Conservation (phyloP, 176 grass and related monocot species). For the Raddia distichophylla region DNA sequence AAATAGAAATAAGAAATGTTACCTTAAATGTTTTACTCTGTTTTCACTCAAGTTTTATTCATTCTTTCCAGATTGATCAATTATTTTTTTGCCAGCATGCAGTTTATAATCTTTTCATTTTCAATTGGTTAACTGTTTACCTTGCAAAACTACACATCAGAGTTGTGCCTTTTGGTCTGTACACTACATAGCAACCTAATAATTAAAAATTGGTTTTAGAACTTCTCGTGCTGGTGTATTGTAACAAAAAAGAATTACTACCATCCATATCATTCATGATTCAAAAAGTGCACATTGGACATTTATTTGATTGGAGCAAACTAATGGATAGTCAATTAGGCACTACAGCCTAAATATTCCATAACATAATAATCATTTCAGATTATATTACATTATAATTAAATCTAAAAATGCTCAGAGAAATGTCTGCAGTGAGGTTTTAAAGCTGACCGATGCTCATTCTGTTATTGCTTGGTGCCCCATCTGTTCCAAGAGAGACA, state of each 20-base stretch:
- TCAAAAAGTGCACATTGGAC: not conserved
- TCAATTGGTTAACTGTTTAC: not conserved
- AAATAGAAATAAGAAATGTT: not conserved
- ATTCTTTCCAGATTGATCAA: not conserved
- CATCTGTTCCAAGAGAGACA: conserved; percentile 95
- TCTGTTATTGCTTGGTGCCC: conserved; percentile 92
- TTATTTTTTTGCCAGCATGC: not conserved
- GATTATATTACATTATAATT: not conserved
- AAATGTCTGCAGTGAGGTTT: not conserved
- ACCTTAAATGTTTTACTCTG: too few species aligned
- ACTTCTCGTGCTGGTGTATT: not conserved
- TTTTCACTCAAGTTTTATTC: not conserved
- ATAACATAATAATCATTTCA: not conserved
- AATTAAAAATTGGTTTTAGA: not conserved
- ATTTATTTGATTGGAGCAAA: not conserved
- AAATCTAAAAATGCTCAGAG: conserved; percentile 21
- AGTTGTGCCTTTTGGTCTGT: too few species aligned
- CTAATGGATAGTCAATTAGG: not conserved
- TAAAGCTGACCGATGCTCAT: conserved; percentile 88
- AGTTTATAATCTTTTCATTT: not conserved
- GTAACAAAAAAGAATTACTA: not conserved
- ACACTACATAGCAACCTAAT: not conserved
- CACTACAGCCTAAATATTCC: not conserved
- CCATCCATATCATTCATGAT: not conserved
- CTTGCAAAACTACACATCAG: not conserved